Evolutionary conservation across 805 yeast genomes (phyloP).

Genomic region (Spathaspora girioi): DNA sequence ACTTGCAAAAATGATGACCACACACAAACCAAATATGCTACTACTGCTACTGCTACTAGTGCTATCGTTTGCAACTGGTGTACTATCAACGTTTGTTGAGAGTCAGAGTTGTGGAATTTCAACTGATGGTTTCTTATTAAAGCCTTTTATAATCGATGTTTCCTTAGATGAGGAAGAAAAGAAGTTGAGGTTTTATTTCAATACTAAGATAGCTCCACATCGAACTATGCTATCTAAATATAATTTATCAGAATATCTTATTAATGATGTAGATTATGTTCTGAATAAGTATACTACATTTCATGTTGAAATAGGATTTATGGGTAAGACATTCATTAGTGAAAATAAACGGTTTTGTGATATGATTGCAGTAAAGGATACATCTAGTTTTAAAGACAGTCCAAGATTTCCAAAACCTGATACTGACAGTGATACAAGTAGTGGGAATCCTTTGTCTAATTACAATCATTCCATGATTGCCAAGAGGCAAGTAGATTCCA

Average conservation of each 20-base stretch:
- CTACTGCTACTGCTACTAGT: constrained; percentile 9
- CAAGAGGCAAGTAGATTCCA: background rate
- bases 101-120: constrained; percentile 13
- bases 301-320: constrained; percentile 41
- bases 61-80: constrained; percentile 7
- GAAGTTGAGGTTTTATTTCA: constrained; percentile 31
- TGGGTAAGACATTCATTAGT: constrained; percentile 38
- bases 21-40: background rate
- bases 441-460: background rate
- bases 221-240: constrained; percentile 10
- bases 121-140: constrained; percentile 11
- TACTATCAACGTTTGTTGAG: constrained; percentile 20
- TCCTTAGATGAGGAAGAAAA: constrained; percentile 28
- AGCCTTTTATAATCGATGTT: constrained; percentile 30
- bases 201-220: constrained; percentile 22
- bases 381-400: constrained; percentile 20
- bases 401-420: constrained; percentile 18
- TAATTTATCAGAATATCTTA: constrained; percentile 8
- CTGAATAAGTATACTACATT: constrained; percentile 49
- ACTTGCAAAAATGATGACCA: background rate
- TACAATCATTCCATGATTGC: background rate
- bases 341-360: constrained; percentile 44
- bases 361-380: constrained; percentile 33
- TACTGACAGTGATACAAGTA: background rate
- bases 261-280: constrained; percentile 41